These are phyloP conservation scores for Grifola frondosa DNA, from an alignment of 1,284 basidiomycete genomes.

Conservation along the genomic window DNA sequence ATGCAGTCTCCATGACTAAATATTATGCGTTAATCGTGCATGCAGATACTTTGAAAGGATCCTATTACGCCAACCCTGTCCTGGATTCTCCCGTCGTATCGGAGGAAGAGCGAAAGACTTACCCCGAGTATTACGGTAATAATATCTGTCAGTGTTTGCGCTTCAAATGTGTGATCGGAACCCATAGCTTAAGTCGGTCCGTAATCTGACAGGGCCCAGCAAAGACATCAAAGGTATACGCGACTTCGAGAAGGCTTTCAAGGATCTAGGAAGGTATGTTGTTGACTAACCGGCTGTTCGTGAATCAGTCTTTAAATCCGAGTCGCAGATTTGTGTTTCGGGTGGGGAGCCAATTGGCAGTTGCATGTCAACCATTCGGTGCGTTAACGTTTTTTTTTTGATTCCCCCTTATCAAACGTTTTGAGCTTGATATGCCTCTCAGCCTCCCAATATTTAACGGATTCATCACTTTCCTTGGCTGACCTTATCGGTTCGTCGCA, in stretches of 20 bases:
- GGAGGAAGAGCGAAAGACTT: conserved; percentile 46
- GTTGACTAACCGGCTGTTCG: neutral
- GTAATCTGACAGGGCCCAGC: conserved; percentile 83
- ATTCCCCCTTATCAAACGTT: conserved; percentile 3
- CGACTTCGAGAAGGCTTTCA: conserved; percentile 85
- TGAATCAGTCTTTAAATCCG: neutral
- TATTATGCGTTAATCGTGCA: neutral
- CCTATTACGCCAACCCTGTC: conserved; percentile 89
- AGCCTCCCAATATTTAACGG: conserved; percentile 65
- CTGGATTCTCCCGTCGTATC: conserved; percentile 63
- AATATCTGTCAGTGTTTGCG: conserved; percentile 64
- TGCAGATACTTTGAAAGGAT: conserved; percentile 82
- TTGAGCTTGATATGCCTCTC: neutral
- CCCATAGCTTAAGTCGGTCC: neutral
- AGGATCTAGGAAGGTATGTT: conserved; percentile 69
- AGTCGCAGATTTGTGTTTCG: conserved; percentile 71
- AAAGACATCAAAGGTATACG: conserved; percentile 61
- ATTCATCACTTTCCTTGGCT: conserved; percentile 62
- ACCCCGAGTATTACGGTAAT: conserved; percentile 78
- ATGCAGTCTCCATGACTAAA: neutral
- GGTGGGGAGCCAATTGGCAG: conserved; percentile 77
- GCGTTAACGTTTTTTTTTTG: conserved; percentile 15
- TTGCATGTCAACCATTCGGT: conserved; percentile 89
- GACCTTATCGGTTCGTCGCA: conserved; percentile 63
- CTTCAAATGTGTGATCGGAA: neutral